Percentiles rank a stretch among this genome's conserved stretches.
These are phyloP conservation scores for Oryza coarctata DNA, from an alignment of 176 grass and related monocot species.

Conservation along the genomic window DNA sequence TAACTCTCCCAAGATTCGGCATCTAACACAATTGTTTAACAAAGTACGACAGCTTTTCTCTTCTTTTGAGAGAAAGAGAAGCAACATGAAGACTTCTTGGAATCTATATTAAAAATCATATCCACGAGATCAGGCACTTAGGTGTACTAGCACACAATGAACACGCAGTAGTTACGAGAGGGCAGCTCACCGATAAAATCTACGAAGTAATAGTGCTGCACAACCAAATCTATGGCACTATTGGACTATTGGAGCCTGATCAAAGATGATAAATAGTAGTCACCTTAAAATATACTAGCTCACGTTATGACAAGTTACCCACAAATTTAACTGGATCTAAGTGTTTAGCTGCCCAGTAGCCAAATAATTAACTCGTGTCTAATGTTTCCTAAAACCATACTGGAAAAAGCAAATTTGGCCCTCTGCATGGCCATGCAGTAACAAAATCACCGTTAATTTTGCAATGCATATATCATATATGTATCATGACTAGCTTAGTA, in stretches of 20 bases:
- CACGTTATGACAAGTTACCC: neutral
- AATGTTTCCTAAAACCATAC: neutral
- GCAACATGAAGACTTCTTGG: neutral
- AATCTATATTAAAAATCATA: neutral
- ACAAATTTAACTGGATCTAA: conserved; percentile 10
- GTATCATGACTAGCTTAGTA: neutral
- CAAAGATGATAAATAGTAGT: neutral
- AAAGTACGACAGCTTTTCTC: neutral
- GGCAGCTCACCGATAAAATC: neutral
- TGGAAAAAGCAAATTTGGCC: neutral
- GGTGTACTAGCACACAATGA: neutral
- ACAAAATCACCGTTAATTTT: neutral
- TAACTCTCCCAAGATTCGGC: neutral
- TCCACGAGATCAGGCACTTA: neutral
- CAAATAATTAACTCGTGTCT: neutral
- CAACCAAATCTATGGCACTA: neutral
- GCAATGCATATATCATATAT: neutral
- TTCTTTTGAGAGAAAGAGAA: neutral
- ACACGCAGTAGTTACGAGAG: neutral
- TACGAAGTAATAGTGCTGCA: neutral
- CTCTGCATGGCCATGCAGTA: neutral
- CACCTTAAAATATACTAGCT: neutral
- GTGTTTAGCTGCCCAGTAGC: neutral
- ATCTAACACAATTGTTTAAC: neutral
- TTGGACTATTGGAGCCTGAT: neutral